These are phyloP conservation scores for Penicillium flavigenum DNA, from an alignment of 495 filamentous ascomycete genomes.

Conservation along the genomic window DNA sequence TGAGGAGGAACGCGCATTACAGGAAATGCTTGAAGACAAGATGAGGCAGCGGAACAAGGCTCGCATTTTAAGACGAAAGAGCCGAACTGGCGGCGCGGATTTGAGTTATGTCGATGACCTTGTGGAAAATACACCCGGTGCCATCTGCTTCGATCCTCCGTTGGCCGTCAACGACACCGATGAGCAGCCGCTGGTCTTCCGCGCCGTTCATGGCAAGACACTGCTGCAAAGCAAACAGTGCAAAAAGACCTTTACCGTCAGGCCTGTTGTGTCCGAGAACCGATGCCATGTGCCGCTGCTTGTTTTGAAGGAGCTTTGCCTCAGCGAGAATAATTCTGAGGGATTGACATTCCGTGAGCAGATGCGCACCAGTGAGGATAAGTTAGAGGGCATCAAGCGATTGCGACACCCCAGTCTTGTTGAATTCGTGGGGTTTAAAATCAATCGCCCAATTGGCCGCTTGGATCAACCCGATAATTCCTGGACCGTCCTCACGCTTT, in stretches of 20 bases:
- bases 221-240: conserved; percentile 55
- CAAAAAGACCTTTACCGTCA: conserved; percentile 63
- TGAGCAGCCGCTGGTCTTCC: conserved; percentile 58
- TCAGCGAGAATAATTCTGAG: conserved; percentile 37
- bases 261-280: conserved; percentile 57
- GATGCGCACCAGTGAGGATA: conserved; percentile 66
- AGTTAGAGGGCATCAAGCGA: conserved; percentile 69
- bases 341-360: conserved; percentile 53
- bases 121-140: conserved; percentile 42
- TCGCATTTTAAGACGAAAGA: conserved; percentile 38
- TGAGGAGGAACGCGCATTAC: conserved; percentile 74
- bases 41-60: conserved; percentile 52
- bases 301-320: conserved; percentile 60
- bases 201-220: conserved; percentile 62
- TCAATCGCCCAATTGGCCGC: conserved; percentile 46
- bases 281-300: conserved; percentile 56
- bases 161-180: conserved; percentile 58
- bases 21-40: conserved; percentile 75
- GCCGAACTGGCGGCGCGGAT: conserved; percentile 39
- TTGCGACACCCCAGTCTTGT: conserved; percentile 76
- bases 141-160: conserved; percentile 69
- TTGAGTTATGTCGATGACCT: conserved; percentile 31
- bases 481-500: conserved; percentile 83
- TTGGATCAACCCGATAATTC: conserved; percentile 33
- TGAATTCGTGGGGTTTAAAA: conserved; percentile 77